Evolutionary conservation across 2,329 filamentous ascomycete species (phyloP), one percentile per base, ranked within the genome.

Genomic region (Incumbomyces delicatus): DNA sequence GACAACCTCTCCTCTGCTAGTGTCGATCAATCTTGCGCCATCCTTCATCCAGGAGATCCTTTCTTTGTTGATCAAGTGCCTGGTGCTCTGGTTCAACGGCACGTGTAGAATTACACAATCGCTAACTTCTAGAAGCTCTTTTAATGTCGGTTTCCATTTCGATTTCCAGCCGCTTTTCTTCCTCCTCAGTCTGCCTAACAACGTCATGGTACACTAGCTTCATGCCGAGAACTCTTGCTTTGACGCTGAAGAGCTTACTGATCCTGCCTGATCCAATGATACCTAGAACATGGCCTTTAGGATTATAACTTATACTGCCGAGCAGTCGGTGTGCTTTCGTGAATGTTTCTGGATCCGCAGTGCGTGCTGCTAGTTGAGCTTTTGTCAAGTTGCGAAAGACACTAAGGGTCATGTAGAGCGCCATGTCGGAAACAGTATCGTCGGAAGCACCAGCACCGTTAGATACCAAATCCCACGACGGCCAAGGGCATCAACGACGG

Each of bases 201-300:
- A 35, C 33, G 41, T 80, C 76, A 34, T 75, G 67, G 42, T 79
- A 80, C 8, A 70, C 60, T 13, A 78, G 69, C 6, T 67, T 60
- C 75, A 79, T 78, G 0, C 72, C 73, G 0, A 68, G 69, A 0
- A 55, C 48, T 0, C 58, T 47, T 0, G 64, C 67, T 42, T 71
- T 78, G 41, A 69, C 60, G 0, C 74, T 74, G 2, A 78, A 62
- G 22, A 63, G 56, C 50, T 63, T 68, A 48, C 66, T 64, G 46
- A 71, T 70, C 18, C 70, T 69, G 0, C 74, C 76, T 1, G 78
- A 55, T 0, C 76, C 76, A 2, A 78, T 65, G 3, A 79, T 71
- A 1, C 75, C 75, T 0, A 79, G 62, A 1, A 68, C 57, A 39
- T 70, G 67, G 1, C 66, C 67, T 6, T 66, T 63, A 0, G 74